Base-by-base conservation (phyloP, 2,329 filamentous ascomycete genomes). In the Chaetomium sp. region DNA sequence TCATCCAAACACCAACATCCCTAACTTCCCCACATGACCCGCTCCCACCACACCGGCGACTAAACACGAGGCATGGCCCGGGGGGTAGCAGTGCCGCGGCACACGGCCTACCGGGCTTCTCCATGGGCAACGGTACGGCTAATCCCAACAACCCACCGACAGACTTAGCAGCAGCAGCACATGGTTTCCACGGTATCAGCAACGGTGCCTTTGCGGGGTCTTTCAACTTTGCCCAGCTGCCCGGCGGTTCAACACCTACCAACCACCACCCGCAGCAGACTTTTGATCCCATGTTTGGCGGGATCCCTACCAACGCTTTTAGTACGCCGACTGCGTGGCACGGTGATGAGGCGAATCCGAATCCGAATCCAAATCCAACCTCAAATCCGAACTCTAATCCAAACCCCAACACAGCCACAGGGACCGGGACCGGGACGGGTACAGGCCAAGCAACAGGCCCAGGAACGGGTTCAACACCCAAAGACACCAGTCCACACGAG, bases 251-350 rank as follows among this genome's bases (percentile, higher is more conserved):
- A 32, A 62, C 54, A 36, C 49, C 61, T 32, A 59, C 62, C 11
- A 47, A 42, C 40, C 40, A 42, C 11, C 40, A 42, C 19, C 19
- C 33, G 37, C 27, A 58, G 34, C 60, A n/a, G 65, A 68, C 46
- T 2, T 84, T 77, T 63, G 81, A 84, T 58, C 77, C 80, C 9
- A 84, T 85, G 79, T 85, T 85, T 62, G 78, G 79, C 10, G 74
- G 74, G 7, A 64, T 81, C 4, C 73, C 79, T 4, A 78, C 79
- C 14, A 79, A 80, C 50, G 72, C 76, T 0, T 79, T 79, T 61
- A 70, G 73, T n/a, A 79, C 76, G 49, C 75, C 77, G 3, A 74
- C 77, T 1, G 70, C 75, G 2, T 82, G 79, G 77, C 72, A 80
- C 11, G 70, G 38, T 12, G 36, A 68, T 1, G 74, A 74, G 10